Conservation (phyloP, 352 stramenopile species). For the Lagenidium giganteum region DNA sequence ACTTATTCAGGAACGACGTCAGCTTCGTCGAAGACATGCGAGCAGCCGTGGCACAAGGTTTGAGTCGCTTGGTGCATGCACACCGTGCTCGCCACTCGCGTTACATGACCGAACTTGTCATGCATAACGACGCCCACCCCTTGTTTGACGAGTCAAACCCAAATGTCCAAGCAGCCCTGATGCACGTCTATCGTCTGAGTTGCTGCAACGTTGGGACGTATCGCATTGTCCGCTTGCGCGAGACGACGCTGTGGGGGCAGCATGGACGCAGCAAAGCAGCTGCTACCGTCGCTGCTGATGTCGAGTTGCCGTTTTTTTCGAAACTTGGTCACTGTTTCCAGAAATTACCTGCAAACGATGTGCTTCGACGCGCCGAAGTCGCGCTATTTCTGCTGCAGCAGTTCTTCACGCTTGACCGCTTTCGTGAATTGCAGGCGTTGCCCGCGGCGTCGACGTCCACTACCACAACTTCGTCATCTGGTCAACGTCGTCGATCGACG, state of each 20-base stretch:
- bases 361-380: slow-evolving; percentile 2
- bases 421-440: not conserved
- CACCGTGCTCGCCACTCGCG: slow-evolving; percentile 9
- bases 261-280: too few relatives aligned
- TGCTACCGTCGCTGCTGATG: not conserved
- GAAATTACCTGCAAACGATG: not conserved
- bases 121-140: slow-evolving; percentile 8
- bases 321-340: slow-evolving; percentile 5
- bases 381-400: slow-evolving; percentile 9
- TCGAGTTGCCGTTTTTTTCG: slow-evolving; percentile 5
- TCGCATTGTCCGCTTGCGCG: slow-evolving; percentile 15
- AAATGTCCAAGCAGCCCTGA: not conserved
- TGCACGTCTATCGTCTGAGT: slow-evolving; percentile 14
- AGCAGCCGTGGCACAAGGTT: not conserved
- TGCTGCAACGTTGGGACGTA: slow-evolving; percentile 18
- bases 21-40: not conserved
- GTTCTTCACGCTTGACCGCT: not conserved
- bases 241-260: slow-evolving; percentile 16
- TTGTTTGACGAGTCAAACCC: slow-evolving; percentile 6
- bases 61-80: not conserved
- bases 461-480: not conserved
- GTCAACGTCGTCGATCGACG: not conserved
- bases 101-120: slow-evolving; percentile 5
- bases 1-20: too few relatives aligned
- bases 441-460: not conserved